Percentiles rank a stretch among this genome's conserved stretches.
phyloP scores from a whole-genome alignment of 768 basidiomycete genomes.

The Lyophyllum shimeji region DNA sequence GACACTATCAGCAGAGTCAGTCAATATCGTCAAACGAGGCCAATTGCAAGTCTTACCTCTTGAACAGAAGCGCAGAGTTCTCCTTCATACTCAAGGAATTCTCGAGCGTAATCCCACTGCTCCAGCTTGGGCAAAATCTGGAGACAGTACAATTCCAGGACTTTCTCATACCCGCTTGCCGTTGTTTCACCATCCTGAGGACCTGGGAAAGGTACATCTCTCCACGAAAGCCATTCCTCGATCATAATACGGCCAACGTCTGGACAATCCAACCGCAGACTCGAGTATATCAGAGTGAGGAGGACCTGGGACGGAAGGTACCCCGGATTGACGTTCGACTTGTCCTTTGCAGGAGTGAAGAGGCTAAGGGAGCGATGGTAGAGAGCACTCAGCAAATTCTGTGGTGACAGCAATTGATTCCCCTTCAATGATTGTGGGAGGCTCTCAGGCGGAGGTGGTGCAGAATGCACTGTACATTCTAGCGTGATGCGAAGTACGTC shows the following conservation, averaged over 20 bases:
- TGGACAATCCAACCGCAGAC: conserved; percentile 63
- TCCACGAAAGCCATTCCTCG: conserved; percentile 76
- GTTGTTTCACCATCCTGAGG: conserved; percentile 25
- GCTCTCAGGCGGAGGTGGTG: conserved; percentile 43
- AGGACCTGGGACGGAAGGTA: conserved; percentile 71
- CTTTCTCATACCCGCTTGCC: conserved; percentile 66
- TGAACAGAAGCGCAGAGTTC: conserved; percentile 53
- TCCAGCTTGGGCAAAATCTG: conserved; percentile 69
- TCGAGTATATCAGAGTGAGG: conserved; percentile 67
- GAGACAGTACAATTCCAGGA: conserved; percentile 75
- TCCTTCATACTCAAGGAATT: conserved; percentile 72
- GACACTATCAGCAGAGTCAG: conserved; percentile 27
- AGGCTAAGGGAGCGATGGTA: conserved; percentile 65
- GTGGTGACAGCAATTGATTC: conserved; percentile 56
- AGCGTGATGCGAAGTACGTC: conserved; percentile 84
- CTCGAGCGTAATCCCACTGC: conserved; percentile 79
- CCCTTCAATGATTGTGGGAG: conserved; percentile 55
- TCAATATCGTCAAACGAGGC: not conserved
- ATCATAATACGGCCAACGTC: conserved; percentile 62
- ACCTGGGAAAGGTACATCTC: conserved; percentile 37
- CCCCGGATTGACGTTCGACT: conserved; percentile 41
- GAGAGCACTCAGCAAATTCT: conserved; percentile 52
- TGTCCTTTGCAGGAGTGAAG: conserved; percentile 55
- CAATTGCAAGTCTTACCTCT: conserved; percentile 43
- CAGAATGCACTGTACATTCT: conserved; percentile 69